Evolutionary conservation across 768 basidiomycete genomes (phyloP).

Genomic region (Trametes cingulata): DNA sequence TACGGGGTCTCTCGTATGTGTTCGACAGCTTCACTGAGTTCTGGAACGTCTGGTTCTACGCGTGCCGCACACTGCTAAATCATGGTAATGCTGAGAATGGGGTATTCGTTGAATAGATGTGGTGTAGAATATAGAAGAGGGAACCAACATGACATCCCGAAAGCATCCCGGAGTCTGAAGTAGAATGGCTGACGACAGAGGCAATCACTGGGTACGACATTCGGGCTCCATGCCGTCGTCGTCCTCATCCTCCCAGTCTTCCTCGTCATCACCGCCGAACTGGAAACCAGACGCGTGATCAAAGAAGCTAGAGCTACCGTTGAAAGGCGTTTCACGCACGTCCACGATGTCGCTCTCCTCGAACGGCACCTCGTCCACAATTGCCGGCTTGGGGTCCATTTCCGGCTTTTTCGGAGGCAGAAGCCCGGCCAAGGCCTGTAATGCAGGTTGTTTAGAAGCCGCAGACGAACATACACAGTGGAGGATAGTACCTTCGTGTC

Average conservation of each 20-base stretch:
- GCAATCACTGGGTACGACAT: conserved; percentile 17
- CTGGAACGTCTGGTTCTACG: no score
- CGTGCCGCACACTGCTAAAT: neutral
- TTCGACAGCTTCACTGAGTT: no score
- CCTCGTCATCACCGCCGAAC: conserved; percentile 67
- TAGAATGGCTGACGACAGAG: neutral
- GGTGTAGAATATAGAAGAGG: conserved; percentile 2
- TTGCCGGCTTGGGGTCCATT: conserved; percentile 67
- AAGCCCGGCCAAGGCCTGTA: conserved; percentile 62
- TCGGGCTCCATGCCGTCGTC: conserved; percentile 40
- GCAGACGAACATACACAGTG: neutral
- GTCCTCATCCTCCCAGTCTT: conserved; percentile 71
- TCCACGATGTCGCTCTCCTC: conserved; percentile 80
- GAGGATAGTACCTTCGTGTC: conserved; percentile 53
- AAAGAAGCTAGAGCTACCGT: conserved; percentile 75
- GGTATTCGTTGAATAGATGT: conserved; percentile 14
- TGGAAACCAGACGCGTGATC: conserved; percentile 63
- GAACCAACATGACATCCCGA: conserved; percentile 3
- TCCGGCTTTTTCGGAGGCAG: conserved; percentile 77
- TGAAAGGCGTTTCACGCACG: conserved; percentile 80
- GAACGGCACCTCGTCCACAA: conserved; percentile 69
- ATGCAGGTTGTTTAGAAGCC: neutral
- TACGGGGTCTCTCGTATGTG: no score
- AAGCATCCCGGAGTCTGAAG: neutral
- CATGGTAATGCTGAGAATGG: neutral